phyloP scores from a whole-genome alignment of 345 rosid genomes.

The Microcos paniculata region DNA sequence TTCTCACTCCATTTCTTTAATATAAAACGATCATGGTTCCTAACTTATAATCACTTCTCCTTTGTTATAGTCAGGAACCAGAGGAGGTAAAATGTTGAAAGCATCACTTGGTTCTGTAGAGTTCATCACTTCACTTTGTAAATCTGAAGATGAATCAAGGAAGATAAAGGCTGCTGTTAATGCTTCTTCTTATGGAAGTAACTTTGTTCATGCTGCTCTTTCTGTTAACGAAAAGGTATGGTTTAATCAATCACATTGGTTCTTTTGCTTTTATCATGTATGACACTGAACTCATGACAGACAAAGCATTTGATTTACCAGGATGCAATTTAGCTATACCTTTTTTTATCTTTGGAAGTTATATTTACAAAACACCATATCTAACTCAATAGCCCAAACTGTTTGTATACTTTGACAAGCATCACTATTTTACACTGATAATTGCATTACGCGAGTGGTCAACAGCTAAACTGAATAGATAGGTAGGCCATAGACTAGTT shows the following conservation, averaged over 20 bases:
- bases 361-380: background rate
- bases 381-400: background rate
- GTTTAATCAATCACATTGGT: background rate
- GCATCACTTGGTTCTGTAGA: conserved; percentile 97
- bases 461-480: background rate
- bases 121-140: conserved; percentile 75
- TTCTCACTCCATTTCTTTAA: background rate
- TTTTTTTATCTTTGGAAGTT: background rate
- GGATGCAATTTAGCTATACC: background rate
- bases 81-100: conserved; percentile 48
- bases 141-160: conserved; percentile 71
- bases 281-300: background rate
- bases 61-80: conserved; percentile 60
- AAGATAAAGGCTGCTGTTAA: conserved; percentile 79
- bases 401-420: background rate
- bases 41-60: conserved; percentile 21
- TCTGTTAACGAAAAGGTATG: conserved; percentile 83
- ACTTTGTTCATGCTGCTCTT: conserved; percentile 95
- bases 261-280: background rate
- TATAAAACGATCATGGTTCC: background rate
- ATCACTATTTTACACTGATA: background rate
- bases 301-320: background rate
- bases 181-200: conserved; percentile 74
- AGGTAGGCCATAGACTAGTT: background rate
- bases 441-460: background rate